A percentile compares a stretch with the other conserved stretches of the same genome.
Conservation (phyloP, 805 yeast species). For the Teunomyces panamensis region DNA sequence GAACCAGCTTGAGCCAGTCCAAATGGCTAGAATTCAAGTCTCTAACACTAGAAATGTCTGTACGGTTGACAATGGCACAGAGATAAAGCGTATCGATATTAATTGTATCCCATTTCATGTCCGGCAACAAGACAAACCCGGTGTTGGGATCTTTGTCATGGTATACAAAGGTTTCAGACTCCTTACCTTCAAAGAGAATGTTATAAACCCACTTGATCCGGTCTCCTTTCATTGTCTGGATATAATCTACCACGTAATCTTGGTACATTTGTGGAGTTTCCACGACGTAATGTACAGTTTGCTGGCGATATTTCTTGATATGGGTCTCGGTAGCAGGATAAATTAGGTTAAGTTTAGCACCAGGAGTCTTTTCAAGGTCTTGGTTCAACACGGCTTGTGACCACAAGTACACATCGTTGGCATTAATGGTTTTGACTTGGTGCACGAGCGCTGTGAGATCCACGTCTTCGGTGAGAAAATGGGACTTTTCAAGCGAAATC, state of each 20-base stretch:
- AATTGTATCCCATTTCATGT: conserved; percentile 92
- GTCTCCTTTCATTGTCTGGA: conserved; percentile 70
- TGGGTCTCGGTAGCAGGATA: conserved; percentile 90
- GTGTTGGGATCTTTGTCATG: conserved; percentile 52
- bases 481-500: conserved; percentile 68
- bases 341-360: conserved; percentile 70
- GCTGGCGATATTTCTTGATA: conserved; percentile 68
- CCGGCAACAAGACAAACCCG: conserved; percentile 82
- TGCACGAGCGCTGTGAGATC: conserved; percentile 15
- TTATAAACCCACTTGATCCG: conserved; percentile 88
- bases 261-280: conserved; percentile 83
- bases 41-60: conserved; percentile 68
- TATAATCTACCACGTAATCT: conserved; percentile 66
- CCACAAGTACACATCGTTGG: conserved; percentile 87
- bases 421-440: conserved; percentile 42
- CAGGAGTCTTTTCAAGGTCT: conserved; percentile 46
- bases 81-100: conserved; percentile 70
- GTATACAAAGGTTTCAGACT: conserved; percentile 73
- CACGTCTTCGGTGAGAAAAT: conserved; percentile 39
- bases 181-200: conserved; percentile 77
- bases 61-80: conserved; percentile 69
- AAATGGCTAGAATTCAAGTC: conserved; percentile 64
- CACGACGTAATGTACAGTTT: conserved; percentile 54
- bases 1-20: conserved; percentile 52
- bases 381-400: conserved; percentile 53